Conservation (phyloP, 805 yeast genomes). For the Candida sphagnicola region DNA sequence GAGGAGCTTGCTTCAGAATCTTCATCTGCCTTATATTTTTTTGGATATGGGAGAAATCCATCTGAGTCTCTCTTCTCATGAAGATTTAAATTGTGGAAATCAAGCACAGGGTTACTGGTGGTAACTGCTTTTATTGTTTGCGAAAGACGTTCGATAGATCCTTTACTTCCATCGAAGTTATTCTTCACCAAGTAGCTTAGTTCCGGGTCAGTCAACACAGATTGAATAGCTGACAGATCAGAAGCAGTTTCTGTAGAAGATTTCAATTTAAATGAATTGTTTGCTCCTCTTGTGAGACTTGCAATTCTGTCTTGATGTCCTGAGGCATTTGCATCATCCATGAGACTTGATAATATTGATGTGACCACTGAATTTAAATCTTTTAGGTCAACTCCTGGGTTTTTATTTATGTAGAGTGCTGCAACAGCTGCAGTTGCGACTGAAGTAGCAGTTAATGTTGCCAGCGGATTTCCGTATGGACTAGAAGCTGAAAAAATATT, state of each 20-base stretch:
- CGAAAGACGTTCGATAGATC: neutral
- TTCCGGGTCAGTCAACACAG: slow-evolving; percentile 6
- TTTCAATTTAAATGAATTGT: neutral
- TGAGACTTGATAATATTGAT: slow-evolving; percentile 17
- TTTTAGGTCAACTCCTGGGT: slow-evolving; percentile 15
- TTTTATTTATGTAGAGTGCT: slow-evolving; percentile 27
- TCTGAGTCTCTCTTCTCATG: slow-evolving; percentile 4
- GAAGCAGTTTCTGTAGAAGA: slow-evolving; percentile 5
- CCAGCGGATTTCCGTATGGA: slow-evolving; percentile 28
- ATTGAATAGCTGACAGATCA: slow-evolving; percentile 2
- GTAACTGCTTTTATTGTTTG: neutral
- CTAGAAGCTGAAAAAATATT: slow-evolving; percentile 32
- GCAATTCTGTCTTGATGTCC: slow-evolving; percentile 22
- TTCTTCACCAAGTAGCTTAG: slow-evolving; percentile 8
- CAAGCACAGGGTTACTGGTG: slow-evolving; percentile 5
- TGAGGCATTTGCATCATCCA: slow-evolving; percentile 16
- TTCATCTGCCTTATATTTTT: neutral
- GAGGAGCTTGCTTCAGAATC: neutral
- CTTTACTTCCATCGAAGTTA: slow-evolving; percentile 4
- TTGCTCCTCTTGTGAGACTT: slow-evolving; percentile 19
- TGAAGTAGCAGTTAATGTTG: slow-evolving; percentile 32
- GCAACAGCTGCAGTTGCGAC: slow-evolving; percentile 36
- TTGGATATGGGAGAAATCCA: neutral
- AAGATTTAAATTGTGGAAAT: slow-evolving; percentile 8
- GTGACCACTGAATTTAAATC: slow-evolving; percentile 21